phyloP scores from a whole-genome alignment of 108 stramenopile species.

The Skeletonema tropicum region DNA sequence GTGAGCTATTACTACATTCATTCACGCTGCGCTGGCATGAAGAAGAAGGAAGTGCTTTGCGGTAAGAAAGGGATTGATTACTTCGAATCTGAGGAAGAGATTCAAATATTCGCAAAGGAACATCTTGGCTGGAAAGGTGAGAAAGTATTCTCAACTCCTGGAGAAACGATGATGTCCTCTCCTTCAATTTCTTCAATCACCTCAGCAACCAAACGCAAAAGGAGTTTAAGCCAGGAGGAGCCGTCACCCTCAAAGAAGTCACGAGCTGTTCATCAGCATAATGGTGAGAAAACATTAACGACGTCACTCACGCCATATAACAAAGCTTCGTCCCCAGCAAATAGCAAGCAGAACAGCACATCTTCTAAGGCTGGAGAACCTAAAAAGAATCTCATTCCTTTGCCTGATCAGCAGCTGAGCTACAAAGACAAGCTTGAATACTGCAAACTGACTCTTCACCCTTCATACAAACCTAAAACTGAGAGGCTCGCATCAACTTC shows the following conservation, averaged over 20 bases:
- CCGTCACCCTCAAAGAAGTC: background rate
- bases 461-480: conserved; percentile 14
- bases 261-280: background rate
- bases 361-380: background rate
- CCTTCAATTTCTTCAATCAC: background rate
- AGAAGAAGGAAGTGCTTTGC: conserved; percentile 9
- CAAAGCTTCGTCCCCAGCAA: background rate
- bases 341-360: conserved; percentile 7
- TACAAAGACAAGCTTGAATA: conserved; percentile 38
- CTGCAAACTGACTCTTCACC: conserved; percentile 36
- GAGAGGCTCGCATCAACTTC: conserved; percentile 19
- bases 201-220: background rate
- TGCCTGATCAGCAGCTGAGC: conserved; percentile 9
- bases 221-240: background rate
- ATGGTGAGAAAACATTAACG: background rate
- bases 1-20: conserved; percentile 13
- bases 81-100: conserved; percentile 14
- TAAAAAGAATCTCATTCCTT: conserved; percentile 12
- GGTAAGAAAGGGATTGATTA: conserved; percentile 29
- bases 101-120: conserved; percentile 15
- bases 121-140: conserved; percentile 32
- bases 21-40: conserved; percentile 13
- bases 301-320: background rate
- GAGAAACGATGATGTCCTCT: background rate
- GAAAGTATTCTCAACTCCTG: background rate